Base-by-base conservation (phyloP, 2,329 filamentous ascomycete species). In the Lachnellula hyalina region DNA sequence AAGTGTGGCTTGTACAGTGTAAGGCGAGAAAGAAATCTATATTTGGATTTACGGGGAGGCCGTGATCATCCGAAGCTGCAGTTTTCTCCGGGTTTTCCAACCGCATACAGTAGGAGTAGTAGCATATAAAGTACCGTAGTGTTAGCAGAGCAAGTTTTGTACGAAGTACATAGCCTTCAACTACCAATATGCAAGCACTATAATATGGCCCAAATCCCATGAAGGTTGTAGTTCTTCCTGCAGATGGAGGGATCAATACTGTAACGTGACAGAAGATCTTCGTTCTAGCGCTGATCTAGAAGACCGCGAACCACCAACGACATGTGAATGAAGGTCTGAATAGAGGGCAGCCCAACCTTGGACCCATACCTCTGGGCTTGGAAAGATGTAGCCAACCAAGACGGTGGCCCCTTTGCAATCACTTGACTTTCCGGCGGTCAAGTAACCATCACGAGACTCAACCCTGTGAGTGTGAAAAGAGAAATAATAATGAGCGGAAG, bases 261-360 rank as follows among this genome's bases (percentile, higher is more conserved):
- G 19, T 47, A 23, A 15, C 38, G 38, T 23, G 25, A 17, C 49
- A n/a, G 28, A 25, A 23, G 28, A 47, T 44, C 40, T 40, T 32
- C 44, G 6, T 52, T 47, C 51, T 52, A 52, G 44, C 35, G 51
- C 23, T 47, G 44, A 52, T 52, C 51, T 52, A 35, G 41, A 52
- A 47, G 15, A n/a, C 28, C 34, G 25, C 48, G 44, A 5, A 7
- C 48, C 34, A 38, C 41, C 35, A 28, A 32, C 42, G 36, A n/a
- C 25, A 14, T 45, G 32, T 52, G 28, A 46, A 36, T 5, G n/a
- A 11, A 21, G 21, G 36, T 28, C 28, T 28, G 28, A 32, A 12
- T 9, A 32, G 28, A 32, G 28, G 17, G n/a, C 14, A 44, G 36
- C 23, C 40, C 49, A 40, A 44, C 14, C 17, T 21, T 36, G 19